phyloP scores from a whole-genome alignment of 805 yeast species.

The Cyberlindnera misumaiensis region DNA sequence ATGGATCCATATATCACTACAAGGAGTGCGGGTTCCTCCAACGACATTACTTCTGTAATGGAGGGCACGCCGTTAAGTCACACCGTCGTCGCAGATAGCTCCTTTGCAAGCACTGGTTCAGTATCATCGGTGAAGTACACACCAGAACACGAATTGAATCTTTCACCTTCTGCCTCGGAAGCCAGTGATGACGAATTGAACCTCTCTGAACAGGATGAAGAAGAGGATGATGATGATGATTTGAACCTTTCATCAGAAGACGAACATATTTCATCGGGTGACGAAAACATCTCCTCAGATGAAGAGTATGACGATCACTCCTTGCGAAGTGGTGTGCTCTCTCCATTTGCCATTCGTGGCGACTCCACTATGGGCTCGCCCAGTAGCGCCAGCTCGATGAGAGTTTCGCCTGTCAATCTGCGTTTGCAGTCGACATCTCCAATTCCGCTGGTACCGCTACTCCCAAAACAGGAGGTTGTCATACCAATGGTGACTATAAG shows the following conservation, averaged over 20 bases:
- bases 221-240: constrained; percentile 1
- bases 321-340: constrained; percentile 12
- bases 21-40: too few relatives aligned
- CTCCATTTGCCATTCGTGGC: constrained; percentile 5
- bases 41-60: too few relatives aligned
- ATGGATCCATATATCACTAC: too few relatives aligned
- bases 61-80: too few relatives aligned
- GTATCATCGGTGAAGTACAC: constrained; percentile 3
- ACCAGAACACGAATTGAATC: constrained; percentile 1
- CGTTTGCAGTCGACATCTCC: not conserved
- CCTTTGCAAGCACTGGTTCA: not conserved
- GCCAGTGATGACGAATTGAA: constrained; percentile 10
- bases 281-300: not conserved
- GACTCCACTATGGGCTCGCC: too few relatives aligned
- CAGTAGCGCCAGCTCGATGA: not conserved
- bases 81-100: not conserved
- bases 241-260: constrained; percentile 1
- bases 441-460: not conserved
- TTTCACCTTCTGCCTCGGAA: constrained; percentile 3
- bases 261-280: not conserved
- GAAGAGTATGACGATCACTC: constrained; percentile 13
- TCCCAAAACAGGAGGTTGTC: too few relatives aligned
- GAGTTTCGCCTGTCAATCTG: not conserved
- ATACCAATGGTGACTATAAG: constrained; percentile 1
- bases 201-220: constrained; percentile 7